These are phyloP conservation scores for Moesziomyces sp. DNA, from an alignment of 1,284 basidiomycete genomes.

Conservation along the genomic window DNA sequence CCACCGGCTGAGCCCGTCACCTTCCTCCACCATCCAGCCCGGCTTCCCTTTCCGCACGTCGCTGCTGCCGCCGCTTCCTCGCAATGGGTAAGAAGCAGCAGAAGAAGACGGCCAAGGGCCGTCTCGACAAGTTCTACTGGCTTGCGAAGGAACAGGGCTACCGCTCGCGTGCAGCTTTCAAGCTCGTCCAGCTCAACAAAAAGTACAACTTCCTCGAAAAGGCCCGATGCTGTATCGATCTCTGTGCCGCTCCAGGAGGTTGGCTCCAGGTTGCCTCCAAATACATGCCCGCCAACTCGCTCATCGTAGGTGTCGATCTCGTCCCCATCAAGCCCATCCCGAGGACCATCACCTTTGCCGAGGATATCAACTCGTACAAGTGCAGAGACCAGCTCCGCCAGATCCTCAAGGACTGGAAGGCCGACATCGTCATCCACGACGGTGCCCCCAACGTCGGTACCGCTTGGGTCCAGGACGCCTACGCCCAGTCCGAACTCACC, in stretches of 20 bases:
- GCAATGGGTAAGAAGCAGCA: constrained; percentile 65
- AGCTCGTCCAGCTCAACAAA: constrained; percentile 98
- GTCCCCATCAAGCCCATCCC: constrained; percentile 97
- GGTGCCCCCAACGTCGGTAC: constrained; percentile 99
- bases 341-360: constrained; percentile 87
- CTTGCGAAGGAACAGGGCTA: constrained; percentile 90
- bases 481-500: constrained; percentile 95
- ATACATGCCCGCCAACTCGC: constrained; percentile 93
- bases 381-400: constrained; percentile 87
- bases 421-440: constrained; percentile 99
- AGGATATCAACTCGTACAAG: constrained; percentile 92
- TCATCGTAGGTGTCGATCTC: constrained; percentile 96
- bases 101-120: constrained; percentile 67
- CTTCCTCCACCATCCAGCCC: constrained; percentile 9
- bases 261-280: constrained; percentile 99
- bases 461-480: constrained; percentile 99
- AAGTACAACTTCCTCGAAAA: constrained; percentile 93
- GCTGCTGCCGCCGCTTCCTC: background rate
- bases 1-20: constrained; percentile 5
- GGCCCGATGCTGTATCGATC: constrained; percentile 93
- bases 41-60: background rate
- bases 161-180: constrained; percentile 99
- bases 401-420: constrained; percentile 98
- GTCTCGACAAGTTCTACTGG: constrained; percentile 68
- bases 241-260: constrained; percentile 98